A percentile compares a stretch with the other conserved stretches of the same genome.
These are phyloP conservation scores for Raddia guianensis DNA, from an alignment of 176 grass and related monocot species.

Conservation along the genomic window DNA sequence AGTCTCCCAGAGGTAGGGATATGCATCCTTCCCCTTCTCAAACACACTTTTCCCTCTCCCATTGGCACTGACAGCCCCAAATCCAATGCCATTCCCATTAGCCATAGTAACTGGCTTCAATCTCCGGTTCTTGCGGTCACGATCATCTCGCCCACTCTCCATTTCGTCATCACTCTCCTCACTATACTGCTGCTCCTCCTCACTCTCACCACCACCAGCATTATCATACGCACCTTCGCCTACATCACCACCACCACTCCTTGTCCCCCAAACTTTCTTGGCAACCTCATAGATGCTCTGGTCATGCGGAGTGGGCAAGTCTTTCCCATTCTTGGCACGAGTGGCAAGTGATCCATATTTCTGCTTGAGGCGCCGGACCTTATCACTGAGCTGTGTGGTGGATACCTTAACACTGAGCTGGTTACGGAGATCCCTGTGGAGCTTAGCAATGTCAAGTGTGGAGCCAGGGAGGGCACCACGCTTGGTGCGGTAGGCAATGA, in stretches of 20 bases:
- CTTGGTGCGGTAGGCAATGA: conserved; percentile 53
- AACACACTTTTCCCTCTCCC: conserved; percentile 29
- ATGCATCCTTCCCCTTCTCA: conserved; percentile 49
- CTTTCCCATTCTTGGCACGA: conserved; percentile 45
- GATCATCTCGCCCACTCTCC: conserved; percentile 39
- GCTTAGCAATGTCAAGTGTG: conserved; percentile 41
- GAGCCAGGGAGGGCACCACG: conserved; percentile 47
- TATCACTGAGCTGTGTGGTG: conserved; percentile 57
- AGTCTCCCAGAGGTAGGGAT: conserved; percentile 63
- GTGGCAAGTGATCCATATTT: conserved; percentile 39
- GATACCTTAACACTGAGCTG: conserved; percentile 53
- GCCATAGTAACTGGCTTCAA: conserved; percentile 18
- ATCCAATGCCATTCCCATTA: conserved; percentile 33
- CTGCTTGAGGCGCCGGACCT: conserved; percentile 70
- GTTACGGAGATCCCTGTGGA: conserved; percentile 45
- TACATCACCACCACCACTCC: conserved; percentile 4
- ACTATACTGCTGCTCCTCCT: conserved; percentile 40
- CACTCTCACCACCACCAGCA: conserved; percentile 34
- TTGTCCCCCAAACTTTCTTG: conserved; percentile 61
- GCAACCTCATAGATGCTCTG: conserved; percentile 45
- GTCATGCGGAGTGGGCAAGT: conserved; percentile 51
- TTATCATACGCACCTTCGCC: conserved; percentile 34
- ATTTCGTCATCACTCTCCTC: conserved; percentile 40
- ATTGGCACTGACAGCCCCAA: background rate
- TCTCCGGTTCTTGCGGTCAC: conserved; percentile 40